Evolutionary conservation across 2,329 filamentous ascomycete genomes (phyloP), one percentile per base, ranked within the genome.

Genomic region (Penicillium sp.): DNA sequence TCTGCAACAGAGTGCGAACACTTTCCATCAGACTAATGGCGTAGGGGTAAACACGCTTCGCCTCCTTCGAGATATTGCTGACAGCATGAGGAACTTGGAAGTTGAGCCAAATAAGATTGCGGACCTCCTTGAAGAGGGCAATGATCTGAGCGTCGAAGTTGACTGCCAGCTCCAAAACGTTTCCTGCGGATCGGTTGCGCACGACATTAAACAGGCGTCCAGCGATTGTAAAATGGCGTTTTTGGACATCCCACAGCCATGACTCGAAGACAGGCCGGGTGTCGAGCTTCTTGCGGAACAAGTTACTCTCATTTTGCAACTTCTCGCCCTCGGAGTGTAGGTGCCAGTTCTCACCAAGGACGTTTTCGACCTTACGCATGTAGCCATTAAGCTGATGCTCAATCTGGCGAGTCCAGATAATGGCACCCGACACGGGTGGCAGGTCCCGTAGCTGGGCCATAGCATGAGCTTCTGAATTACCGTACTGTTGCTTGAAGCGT

Each of bases 351-450:
- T 90, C 87, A 47, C 94, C 94, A 22, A 99, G 84, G 36, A 99
- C 94, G 64, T 96, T 91, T 72, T 97, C 95, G n/a, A 99, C 93
- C 74, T 97, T 97, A 70, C 91, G 90, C 91, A 99, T 97, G 74
- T 99, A 99, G 11, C 88, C 89, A 68, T 97, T 88, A 10, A 99
- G 84, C 73, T 99, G 94, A 35, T 91, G 87, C 77, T 99, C 93
- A 59, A 99, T 99, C 74, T 99, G 94, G 41, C 91, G 88, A 25
- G 93, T 93, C 89, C 94, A 97, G 50, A 99, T 95, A 63, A 99
- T 97, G 35, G 93, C 93, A 54, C 94, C 95, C 5, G 94, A 96
- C 0, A 99, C 92, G 0, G 95, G 94, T 0, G 94, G 94, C 16
- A 99, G 80, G 74, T 99, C 94, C 59, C 93, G 91, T 55, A 99